Base-by-base conservation (phyloP, 495 filamentous ascomycete species). In the Extremus antarcticus region DNA sequence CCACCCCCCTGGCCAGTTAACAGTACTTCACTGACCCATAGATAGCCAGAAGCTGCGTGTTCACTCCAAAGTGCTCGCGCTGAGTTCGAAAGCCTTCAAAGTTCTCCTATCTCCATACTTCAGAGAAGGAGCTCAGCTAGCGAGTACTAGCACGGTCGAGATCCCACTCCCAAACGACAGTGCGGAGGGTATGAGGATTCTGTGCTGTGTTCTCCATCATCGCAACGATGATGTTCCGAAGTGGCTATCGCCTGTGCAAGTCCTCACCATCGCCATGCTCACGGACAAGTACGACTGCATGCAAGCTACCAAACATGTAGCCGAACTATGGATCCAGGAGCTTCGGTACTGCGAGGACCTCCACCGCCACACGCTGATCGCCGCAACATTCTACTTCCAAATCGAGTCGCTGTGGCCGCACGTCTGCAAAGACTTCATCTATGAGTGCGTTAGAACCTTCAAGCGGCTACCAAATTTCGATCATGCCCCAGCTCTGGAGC, bases 221-320 rank as follows among this genome's bases (percentile, higher is more conserved):
- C 48, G 48, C 48, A 3, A 50, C 23, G 48, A 50, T 23, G 16
- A 23, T 3, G 47, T 50, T n/a, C 22, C 23, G 25, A 7, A 50
- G 48, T 15, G 2, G 22, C 10, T 11, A 11, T n/a, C 47, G 17
- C 10, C 22, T 13, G 3, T 23, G 3, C 16, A 23, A 23, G 16
- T 39, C n/a, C 9, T 23, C 9, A 23, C 3, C 11, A 11, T 50
- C 23, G 47, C 47, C 10, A 20, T 23, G 47, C 47, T 50, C 22
- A 15, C 11, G n/a, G 47, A 50, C 47, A 50, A 50, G 22, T 50
- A 50, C 23, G 47, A 50, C 23, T 50, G 47, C 23, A 23, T 11
- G 35, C 9, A 39, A 39, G 35, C 35, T 39, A 39, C 25, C 16
- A 20, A 23, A 23, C 22, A 50, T 11, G 10, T 8, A 50, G 23